Evolutionary conservation across 208 protist genomes (phyloP).

Genomic region (Crithidia mellificae): DNA sequence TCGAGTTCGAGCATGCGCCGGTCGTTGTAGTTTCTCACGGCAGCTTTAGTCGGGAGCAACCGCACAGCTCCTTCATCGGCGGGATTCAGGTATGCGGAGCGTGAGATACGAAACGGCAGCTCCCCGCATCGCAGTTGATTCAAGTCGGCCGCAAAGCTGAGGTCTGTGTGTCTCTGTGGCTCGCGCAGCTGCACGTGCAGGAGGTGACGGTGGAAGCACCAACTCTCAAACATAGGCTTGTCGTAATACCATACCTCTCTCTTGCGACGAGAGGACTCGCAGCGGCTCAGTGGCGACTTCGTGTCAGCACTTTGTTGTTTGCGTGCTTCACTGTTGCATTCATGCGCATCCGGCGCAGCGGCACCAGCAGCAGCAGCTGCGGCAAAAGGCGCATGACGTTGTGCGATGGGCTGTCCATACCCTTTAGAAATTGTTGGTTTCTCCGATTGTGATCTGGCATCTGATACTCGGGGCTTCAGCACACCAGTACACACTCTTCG

Average conservation of each 20-base stretch:
- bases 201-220: constrained; percentile 60
- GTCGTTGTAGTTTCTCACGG: constrained; percentile 71
- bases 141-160: constrained; percentile 57
- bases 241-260: constrained; percentile 40
- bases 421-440: not conserved
- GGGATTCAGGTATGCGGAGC: constrained; percentile 61
- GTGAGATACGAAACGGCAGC: constrained; percentile 63
- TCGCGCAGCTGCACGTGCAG: constrained; percentile 65
- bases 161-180: constrained; percentile 58
- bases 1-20: constrained; percentile 66
- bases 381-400: no score
- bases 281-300: not conserved
- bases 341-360: no score
- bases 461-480: not conserved
- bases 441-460: not conserved
- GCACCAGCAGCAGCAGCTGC: no score
- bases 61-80: constrained; percentile 58
- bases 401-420: no score
- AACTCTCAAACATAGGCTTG: constrained; percentile 66
- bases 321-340: no score
- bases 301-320: not conserved
- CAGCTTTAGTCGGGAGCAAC: constrained; percentile 64
- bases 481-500: no score
- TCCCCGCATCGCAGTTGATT: constrained; percentile 63
- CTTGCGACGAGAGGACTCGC: not conserved